A percentile compares a stretch with the other conserved stretches of the same genome.
Evolutionary conservation across 2,329 filamentous ascomycete genomes (phyloP).

Genomic region (Xylariaceae sp.): DNA sequence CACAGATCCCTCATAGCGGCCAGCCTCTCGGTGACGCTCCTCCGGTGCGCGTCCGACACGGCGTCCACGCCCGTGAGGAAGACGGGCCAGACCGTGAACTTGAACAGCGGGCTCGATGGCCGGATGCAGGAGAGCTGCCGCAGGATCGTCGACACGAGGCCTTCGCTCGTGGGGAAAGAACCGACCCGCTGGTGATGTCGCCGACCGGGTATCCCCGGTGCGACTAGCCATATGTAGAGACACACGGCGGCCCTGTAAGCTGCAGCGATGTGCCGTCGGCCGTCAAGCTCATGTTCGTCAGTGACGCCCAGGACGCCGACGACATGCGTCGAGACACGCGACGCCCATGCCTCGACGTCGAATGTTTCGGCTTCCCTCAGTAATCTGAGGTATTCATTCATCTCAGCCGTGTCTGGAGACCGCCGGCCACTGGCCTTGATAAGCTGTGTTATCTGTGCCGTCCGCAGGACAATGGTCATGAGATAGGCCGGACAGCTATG

Average conservation of each 20-base stretch:
- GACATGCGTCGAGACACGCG: conserved; percentile 31
- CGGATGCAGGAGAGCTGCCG: conserved; percentile 44
- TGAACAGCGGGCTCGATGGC: conserved; percentile 48
- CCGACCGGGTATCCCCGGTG: conserved; percentile 13
- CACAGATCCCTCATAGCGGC: conserved; percentile 40
- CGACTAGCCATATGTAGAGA: conserved; percentile 40
- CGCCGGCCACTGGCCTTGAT: conserved; percentile 22
- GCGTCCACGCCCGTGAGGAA: conserved; percentile 55
- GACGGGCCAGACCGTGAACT: conserved; percentile 55
- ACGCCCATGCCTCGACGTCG: conserved; percentile 39
- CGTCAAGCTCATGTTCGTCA: conserved; percentile 34
- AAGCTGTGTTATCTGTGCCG: conserved; percentile 39
- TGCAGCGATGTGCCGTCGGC: conserved; percentile 39
- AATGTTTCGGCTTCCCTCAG: conserved; percentile 38
- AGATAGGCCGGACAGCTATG: conserved; percentile 32
- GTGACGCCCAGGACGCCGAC: conserved; percentile 25
- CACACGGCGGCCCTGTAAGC: conserved; percentile 44
- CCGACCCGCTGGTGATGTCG: too few species aligned
- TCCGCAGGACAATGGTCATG: conserved; percentile 40
- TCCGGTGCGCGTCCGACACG: conserved; percentile 39
- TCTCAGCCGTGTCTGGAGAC: conserved; percentile 30
- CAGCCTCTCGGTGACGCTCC: conserved; percentile 47
- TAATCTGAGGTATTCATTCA: conserved; percentile 34
- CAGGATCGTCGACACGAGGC: conserved; percentile 46
- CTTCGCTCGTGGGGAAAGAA: conserved; percentile 37